Percentiles rank a stretch among this genome's conserved stretches.
These are phyloP conservation scores for Geotrichum siamense DNA, from an alignment of 1,139 yeast genomes.

Conservation along the genomic window DNA sequence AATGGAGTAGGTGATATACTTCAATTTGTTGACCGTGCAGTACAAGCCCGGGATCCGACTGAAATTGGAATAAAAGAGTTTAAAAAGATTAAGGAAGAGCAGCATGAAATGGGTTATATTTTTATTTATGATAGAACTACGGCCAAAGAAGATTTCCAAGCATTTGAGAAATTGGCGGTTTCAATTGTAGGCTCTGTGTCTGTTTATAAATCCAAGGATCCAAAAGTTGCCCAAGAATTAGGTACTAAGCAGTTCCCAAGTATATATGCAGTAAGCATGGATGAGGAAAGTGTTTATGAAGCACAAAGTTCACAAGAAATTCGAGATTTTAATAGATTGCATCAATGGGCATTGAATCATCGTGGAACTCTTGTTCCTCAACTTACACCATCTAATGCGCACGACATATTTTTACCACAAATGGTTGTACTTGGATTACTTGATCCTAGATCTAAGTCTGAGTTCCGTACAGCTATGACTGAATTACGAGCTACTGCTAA, in stretches of 20 bases:
- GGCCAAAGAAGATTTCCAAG: conserved; percentile 37
- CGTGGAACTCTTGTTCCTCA: conserved; percentile 37
- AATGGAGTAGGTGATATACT: conserved; percentile 32
- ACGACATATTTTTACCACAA: conserved; percentile 30
- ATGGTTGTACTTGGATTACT: conserved; percentile 33
- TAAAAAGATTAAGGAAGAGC: conserved; percentile 19
- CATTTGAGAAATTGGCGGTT: conserved; percentile 33
- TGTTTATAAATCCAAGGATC: conserved; percentile 31
- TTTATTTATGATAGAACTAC: conserved; percentile 37
- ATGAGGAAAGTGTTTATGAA: conserved; percentile 26
- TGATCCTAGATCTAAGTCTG: conserved; percentile 29
- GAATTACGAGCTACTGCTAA: conserved; percentile 32
- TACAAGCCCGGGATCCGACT: conserved; percentile 26
- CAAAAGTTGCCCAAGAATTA: conserved; percentile 29
- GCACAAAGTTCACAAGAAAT: conserved; percentile 33
- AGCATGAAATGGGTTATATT: conserved; percentile 27
- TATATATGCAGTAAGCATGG: conserved; percentile 29
- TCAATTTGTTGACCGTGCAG: conserved; percentile 31
- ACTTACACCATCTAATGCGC: conserved; percentile 33
- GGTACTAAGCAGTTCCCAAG: conserved; percentile 31
- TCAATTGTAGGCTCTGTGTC: conserved; percentile 34
- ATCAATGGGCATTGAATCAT: conserved; percentile 32
- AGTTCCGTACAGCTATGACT: conserved; percentile 26
- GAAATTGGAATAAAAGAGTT: conserved; percentile 26
- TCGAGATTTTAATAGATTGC: conserved; percentile 29